Conservation (phyloP, 2,329 filamentous ascomycete species). For the Ophiostoma himal-ulmi region DNA sequence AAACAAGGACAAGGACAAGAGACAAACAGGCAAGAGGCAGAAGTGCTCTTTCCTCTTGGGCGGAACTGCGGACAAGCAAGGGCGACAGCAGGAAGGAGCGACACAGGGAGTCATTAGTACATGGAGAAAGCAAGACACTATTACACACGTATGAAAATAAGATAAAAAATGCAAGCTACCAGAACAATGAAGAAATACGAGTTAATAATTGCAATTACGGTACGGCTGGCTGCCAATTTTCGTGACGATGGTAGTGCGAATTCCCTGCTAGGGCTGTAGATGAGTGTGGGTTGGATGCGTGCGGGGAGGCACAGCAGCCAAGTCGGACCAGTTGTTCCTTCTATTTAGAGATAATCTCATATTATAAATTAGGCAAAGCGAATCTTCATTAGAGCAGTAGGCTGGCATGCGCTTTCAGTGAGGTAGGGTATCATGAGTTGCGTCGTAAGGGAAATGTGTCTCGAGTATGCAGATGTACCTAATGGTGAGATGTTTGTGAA, state of each 20-base stretch:
- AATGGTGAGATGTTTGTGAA: not conserved
- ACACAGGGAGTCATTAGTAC: not conserved
- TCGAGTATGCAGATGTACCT: not conserved
- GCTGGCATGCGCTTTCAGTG: not conserved
- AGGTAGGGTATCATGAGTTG: not conserved
- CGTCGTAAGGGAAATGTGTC: not conserved
- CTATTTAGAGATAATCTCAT: not conserved
- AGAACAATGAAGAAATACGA: not conserved
- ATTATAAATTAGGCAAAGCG: not conserved
- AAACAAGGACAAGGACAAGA: not conserved
- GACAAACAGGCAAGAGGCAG: constrained; percentile 3
- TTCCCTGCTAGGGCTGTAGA: not conserved
- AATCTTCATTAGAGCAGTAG: not conserved
- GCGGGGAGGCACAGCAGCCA: not conserved
- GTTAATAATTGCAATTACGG: not conserved
- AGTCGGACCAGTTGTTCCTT: not conserved
- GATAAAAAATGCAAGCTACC: not conserved
- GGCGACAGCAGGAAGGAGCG: not conserved
- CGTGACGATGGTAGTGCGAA: not conserved
- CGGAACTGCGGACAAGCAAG: not conserved
- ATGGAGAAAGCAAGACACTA: not conserved
- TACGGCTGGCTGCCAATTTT: not conserved
- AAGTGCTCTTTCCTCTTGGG: constrained; percentile 13
- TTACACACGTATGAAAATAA: not conserved
- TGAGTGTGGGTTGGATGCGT: not conserved